phyloP scores from a whole-genome alignment of 768 basidiomycete genomes.

The Pholiota microspora region DNA sequence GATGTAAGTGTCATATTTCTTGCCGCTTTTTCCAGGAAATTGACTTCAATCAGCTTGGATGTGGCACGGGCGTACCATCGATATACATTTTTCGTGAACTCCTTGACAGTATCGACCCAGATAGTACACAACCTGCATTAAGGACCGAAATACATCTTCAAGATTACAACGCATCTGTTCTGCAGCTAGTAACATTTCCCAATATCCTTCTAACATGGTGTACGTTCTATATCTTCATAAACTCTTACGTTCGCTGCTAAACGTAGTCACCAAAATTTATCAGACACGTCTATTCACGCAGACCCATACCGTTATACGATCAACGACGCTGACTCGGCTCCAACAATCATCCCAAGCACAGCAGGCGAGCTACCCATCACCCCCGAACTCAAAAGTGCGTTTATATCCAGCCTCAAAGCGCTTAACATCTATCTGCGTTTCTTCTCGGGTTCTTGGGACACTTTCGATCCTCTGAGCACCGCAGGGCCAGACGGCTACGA shows the following conservation, averaged over 20 bases:
- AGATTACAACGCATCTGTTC: conserved; percentile 86
- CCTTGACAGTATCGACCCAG: conserved; percentile 31
- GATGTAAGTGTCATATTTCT: conserved; percentile 53
- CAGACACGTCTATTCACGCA: conserved; percentile 66
- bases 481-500: conserved; percentile 49
- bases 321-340: conserved; percentile 27
- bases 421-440: conserved; percentile 65
- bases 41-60: conserved; percentile 66
- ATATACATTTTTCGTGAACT: conserved; percentile 67
- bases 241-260: neutral
- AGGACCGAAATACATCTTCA: conserved; percentile 73
- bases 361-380: conserved; percentile 69
- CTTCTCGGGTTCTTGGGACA: conserved; percentile 81
- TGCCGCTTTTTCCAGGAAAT: neutral
- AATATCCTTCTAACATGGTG: conserved; percentile 84
- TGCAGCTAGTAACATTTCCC: conserved; percentile 76
- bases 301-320: conserved; percentile 37
- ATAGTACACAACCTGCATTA: conserved; percentile 6
- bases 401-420: conserved; percentile 53
- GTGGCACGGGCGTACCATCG: conserved; percentile 88
- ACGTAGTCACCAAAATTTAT: neutral
- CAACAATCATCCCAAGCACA: conserved; percentile 27
- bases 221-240: conserved; percentile 41
- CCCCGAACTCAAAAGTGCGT: conserved; percentile 59
- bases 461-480: conserved; percentile 36